Conservation (phyloP, 805 yeast species). For the Hanseniaspora pseudoguilliermondii region DNA sequence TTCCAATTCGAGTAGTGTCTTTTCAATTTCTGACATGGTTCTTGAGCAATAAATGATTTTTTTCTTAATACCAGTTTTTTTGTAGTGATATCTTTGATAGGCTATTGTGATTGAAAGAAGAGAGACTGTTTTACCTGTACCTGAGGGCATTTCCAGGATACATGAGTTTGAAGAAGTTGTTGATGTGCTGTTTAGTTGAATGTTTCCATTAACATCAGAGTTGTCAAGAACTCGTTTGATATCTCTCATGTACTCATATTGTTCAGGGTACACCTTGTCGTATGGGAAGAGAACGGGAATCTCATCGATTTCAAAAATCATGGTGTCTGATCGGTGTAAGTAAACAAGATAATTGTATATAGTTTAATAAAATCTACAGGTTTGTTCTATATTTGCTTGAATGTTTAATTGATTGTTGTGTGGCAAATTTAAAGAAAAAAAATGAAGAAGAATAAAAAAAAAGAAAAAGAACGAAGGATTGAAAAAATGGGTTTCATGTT, state of each 20-base stretch:
- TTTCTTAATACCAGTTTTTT: conserved; percentile 41
- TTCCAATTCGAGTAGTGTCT: conserved; percentile 83
- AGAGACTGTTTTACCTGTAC: conserved; percentile 95
- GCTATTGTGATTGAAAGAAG: conserved; percentile 84
- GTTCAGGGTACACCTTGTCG: conserved; percentile 95
- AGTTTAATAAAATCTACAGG: too few relatives aligned
- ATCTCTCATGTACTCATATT: conserved; percentile 94
- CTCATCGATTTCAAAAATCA: conserved; percentile 85
- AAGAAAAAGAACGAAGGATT: too few relatives aligned
- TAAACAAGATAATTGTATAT: too few relatives aligned
- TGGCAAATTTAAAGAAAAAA: too few relatives aligned
- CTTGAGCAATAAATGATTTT: conserved; percentile 96
- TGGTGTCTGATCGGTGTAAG: not conserved
- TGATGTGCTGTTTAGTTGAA: not conserved
- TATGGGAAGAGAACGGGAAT: conserved; percentile 92
- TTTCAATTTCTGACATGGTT: conserved; percentile 98
- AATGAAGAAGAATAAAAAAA: not conserved
- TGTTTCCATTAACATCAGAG: conserved; percentile 10
- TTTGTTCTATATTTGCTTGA: too few relatives aligned
- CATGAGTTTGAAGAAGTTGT: conserved; percentile 70
- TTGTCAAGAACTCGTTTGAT: conserved; percentile 76
- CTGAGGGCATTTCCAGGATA: conserved; percentile 97
- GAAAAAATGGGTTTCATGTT: too few relatives aligned
- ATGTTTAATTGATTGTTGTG: too few relatives aligned
- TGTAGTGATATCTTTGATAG: conserved; percentile 88